phyloP scores from a whole-genome alignment of 768 basidiomycete genomes.

The Lactarius pseudohatsudake region DNA sequence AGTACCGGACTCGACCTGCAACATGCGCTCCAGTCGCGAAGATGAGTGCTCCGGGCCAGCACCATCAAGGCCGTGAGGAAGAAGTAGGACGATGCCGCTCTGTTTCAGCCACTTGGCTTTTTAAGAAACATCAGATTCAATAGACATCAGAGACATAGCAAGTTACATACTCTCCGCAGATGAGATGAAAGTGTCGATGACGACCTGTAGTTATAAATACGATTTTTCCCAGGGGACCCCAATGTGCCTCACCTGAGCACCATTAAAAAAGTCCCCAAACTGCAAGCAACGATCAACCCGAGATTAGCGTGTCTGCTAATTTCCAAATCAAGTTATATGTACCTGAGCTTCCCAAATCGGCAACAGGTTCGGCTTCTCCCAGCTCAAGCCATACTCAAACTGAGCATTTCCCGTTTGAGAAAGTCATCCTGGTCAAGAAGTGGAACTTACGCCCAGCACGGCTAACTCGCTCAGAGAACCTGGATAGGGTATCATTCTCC shows the following conservation, averaged over 20 bases:
- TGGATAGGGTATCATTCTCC: conserved; percentile 32
- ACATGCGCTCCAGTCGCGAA: conserved; percentile 81
- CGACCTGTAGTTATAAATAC: conserved; percentile 46
- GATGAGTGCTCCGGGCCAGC: conserved; percentile 95
- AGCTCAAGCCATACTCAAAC: conserved; percentile 91
- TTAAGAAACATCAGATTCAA: conserved; percentile 16
- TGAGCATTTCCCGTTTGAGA: conserved; percentile 33
- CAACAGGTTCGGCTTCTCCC: conserved; percentile 79
- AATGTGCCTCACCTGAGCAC: conserved; percentile 55
- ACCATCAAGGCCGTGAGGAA: conserved; percentile 90
- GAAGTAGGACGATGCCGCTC: conserved; percentile 79
- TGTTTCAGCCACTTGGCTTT: conserved; percentile 92
- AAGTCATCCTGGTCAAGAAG: neutral
- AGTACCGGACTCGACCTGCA: conserved; percentile 56
- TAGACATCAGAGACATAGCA: conserved; percentile 2
- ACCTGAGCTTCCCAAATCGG: conserved; percentile 94
- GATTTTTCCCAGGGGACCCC: neutral
- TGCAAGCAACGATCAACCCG: conserved; percentile 33
- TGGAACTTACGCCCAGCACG: conserved; percentile 71
- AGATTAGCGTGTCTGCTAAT: neutral
- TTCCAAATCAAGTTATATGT: conserved; percentile 22
- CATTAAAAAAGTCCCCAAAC: conserved; percentile 95
- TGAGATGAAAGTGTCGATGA: conserved; percentile 86
- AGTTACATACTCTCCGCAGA: conserved; percentile 74
- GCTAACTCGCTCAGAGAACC: conserved; percentile 89